Evolutionary conservation across 2,329 filamentous ascomycete genomes (phyloP).

Genomic region (Paecilomyces formosus): DNA sequence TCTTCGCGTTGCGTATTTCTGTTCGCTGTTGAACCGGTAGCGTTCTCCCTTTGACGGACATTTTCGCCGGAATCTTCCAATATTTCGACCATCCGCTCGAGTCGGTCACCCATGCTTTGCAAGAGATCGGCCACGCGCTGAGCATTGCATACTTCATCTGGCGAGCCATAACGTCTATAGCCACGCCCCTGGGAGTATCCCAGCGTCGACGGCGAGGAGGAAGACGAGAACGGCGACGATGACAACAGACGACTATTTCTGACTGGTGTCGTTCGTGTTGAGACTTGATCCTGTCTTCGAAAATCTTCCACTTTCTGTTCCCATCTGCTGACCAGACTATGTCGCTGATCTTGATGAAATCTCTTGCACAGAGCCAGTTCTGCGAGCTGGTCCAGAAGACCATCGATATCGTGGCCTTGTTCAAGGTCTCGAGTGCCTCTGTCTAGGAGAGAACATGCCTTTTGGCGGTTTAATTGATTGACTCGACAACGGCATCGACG

Average conservation of each 20-base stretch:
- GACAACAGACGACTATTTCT: background rate
- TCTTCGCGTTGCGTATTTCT: background rate
- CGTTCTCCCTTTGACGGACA: background rate
- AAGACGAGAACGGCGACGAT: background rate
- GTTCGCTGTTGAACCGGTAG: background rate
- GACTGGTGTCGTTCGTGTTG: background rate
- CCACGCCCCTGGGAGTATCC: background rate
- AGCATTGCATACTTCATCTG: background rate
- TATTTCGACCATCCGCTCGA: background rate
- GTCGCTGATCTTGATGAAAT: background rate
- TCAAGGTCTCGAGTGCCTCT: background rate
- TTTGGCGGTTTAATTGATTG: background rate
- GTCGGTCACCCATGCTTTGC: background rate
- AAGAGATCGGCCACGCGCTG: background rate
- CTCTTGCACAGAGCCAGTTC: background rate
- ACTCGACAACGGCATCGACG: slow-evolving; percentile 1
- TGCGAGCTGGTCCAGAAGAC: background rate
- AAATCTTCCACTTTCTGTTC: background rate
- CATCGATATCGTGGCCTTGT: background rate
- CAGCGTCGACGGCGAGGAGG: background rate
- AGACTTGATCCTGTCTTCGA: background rate
- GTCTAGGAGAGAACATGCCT: background rate
- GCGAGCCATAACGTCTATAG: background rate
- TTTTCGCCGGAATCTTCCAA: background rate
- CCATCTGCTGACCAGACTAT: background rate